Percentiles rank a stretch among this genome's conserved stretches.
These are phyloP conservation scores for Flaveria brownii DNA, from an alignment of 129 eudicot species.

Conservation along the genomic window DNA sequence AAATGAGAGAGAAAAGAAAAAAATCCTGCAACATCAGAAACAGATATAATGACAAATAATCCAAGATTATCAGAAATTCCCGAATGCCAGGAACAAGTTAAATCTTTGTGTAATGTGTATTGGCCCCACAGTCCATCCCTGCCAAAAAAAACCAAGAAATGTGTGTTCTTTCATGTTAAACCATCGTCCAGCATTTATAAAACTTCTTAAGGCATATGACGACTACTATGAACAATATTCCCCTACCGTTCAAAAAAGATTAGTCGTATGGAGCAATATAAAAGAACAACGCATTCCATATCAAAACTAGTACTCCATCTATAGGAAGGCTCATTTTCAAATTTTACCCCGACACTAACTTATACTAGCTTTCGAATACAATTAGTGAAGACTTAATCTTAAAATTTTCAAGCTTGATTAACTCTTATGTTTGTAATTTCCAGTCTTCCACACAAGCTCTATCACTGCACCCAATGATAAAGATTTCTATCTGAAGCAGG, in stretches of 20 bases:
- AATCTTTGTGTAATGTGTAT: neutral
- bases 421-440: neutral
- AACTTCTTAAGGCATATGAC: neutral
- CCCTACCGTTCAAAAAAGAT: neutral
- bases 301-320: neutral
- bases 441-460: slow-evolving; percentile 1
- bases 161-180: neutral
- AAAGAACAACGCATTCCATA: neutral
- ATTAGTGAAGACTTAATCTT: neutral
- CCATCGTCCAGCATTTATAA: neutral
- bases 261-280: neutral
- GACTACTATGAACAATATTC: neutral
- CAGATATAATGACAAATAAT: neutral
- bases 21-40: neutral
- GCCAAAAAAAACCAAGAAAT: neutral
- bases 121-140: neutral
- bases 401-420: neutral
- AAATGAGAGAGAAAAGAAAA: neutral
- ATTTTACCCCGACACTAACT: neutral
- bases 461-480: too few relatives aligned
- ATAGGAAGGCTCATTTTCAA: neutral
- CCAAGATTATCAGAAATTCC: neutral
- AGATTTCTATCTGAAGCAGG: neutral
- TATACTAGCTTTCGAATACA: neutral
- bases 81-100: neutral